Conservation (phyloP, 208 protist species). For the Leishmania arabica region DNA sequence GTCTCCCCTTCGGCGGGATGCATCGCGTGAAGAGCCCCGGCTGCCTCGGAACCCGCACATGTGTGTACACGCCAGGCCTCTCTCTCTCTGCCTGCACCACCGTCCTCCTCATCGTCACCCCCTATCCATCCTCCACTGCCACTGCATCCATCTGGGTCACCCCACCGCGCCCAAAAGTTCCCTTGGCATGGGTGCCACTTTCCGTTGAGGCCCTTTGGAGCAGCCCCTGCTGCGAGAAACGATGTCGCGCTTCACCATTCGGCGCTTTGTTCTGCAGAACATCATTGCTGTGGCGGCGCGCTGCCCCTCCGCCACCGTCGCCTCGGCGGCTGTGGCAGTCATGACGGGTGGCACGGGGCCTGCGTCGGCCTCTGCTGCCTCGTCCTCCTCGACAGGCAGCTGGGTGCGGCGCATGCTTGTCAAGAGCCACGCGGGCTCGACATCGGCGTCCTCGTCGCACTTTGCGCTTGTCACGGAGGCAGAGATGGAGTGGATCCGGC, state of each 20-base stretch:
- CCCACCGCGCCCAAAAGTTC: too few species aligned
- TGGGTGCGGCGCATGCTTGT: conserved; percentile 25
- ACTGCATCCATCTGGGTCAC: not conserved
- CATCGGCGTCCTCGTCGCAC: not conserved
- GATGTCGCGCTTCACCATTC: conserved; percentile 64
- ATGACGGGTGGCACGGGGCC: conserved; percentile 12
- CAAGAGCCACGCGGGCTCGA: not conserved
- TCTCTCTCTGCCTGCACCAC: not conserved
- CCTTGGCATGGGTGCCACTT: not conserved
- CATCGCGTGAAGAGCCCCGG: not conserved
- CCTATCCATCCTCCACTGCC: not conserved
- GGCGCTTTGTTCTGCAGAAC: conserved; percentile 76
- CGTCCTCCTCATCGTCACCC: not conserved
- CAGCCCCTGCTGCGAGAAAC: not conserved
- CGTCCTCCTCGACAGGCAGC: not conserved
- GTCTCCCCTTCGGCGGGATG: not conserved
- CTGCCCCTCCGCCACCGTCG: conserved; percentile 46
- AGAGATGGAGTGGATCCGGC: conserved; percentile 67
- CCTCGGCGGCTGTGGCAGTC: conserved; percentile 25
- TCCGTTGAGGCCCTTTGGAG: not conserved
- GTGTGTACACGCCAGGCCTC: not conserved
- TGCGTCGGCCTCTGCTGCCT: not conserved
- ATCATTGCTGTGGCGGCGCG: conserved; percentile 63
- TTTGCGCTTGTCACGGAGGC: conserved; percentile 75
- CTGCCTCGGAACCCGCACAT: not conserved